Percentiles rank a stretch among this genome's conserved stretches.
phyloP scores from a whole-genome alignment of 306 rosid genomes.

The Trifolium dubium region DNA sequence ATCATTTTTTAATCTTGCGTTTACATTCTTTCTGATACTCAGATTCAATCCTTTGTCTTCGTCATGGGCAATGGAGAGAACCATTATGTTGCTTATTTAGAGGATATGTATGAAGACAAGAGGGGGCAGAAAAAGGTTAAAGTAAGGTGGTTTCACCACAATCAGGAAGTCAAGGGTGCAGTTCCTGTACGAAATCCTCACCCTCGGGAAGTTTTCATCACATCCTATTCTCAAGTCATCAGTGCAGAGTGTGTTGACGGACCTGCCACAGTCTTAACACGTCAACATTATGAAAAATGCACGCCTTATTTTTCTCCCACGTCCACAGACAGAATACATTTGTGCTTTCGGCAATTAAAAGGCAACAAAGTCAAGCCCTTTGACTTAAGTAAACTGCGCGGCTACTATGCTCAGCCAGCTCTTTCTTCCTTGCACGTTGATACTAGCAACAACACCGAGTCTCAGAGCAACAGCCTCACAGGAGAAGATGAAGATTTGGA shows the following conservation, averaged over 20 bases:
- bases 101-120: constrained; percentile 98
- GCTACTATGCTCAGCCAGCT: constrained; percentile 79
- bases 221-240: constrained; percentile 87
- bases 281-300: constrained; percentile 80
- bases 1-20: constrained; percentile 24
- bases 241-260: constrained; percentile 99
- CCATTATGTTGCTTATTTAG: constrained; percentile 88
- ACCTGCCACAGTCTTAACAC: constrained; percentile 81
- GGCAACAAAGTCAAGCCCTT: constrained; percentile 89
- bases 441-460: constrained; percentile 50
- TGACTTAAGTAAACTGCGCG: constrained; percentile 83
- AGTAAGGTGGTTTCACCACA: constrained; percentile 98
- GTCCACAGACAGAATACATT: constrained; percentile 65
- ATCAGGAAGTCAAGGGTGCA: constrained; percentile 88
- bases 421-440: constrained; percentile 75
- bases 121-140: constrained; percentile 92
- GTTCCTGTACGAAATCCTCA: constrained; percentile 75
- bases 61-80: constrained; percentile 97
- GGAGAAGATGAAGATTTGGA: constrained; percentile 66
- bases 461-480: constrained; percentile 48
- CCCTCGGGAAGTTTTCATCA: constrained; percentile 92
- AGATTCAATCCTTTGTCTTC: constrained; percentile 91
- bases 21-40: constrained; percentile 46
- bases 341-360: constrained; percentile 87
- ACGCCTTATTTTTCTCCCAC: constrained; percentile 64